Evolutionary conservation across 768 basidiomycete genomes (phyloP).

Genomic region (Mycena leptocephala): DNA sequence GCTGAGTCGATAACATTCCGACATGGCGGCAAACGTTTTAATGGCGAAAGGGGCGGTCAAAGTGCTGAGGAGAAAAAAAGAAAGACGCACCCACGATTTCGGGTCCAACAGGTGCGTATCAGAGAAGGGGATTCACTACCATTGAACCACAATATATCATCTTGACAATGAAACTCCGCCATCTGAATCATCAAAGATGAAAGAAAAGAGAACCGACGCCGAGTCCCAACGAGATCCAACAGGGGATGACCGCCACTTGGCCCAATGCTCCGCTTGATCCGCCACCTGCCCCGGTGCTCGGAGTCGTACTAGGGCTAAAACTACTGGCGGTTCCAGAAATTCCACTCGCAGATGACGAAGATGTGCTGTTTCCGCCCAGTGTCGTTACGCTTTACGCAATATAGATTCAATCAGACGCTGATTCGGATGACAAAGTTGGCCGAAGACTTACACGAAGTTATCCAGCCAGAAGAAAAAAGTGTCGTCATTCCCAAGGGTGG

Average conservation of each 20-base stretch:
- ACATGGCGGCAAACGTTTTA: too few relatives aligned
- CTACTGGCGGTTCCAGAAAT: not conserved
- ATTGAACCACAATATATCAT: too few relatives aligned
- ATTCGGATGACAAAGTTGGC: not conserved
- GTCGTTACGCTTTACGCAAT: slow-evolving; percentile 5
- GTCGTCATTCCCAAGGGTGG: slow-evolving; percentile 22
- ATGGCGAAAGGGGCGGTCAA: too few relatives aligned
- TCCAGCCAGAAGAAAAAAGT: slow-evolving; percentile 40
- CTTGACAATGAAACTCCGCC: not conserved
- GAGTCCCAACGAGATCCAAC: not conserved
- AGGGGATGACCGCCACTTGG: not conserved
- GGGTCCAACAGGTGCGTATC: too few relatives aligned
- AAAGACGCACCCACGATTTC: too few relatives aligned
- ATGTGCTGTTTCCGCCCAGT: not conserved
- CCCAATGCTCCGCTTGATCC: not conserved
- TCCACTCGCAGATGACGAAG: not conserved
- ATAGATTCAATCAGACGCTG: too few relatives aligned
- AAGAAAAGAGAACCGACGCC: not conserved
- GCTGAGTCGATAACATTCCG: too few relatives aligned
- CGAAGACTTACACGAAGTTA: slow-evolving; percentile 39
- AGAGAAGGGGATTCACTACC: too few relatives aligned
- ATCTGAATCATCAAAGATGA: not conserved
- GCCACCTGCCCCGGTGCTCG: slow-evolving; percentile 2
- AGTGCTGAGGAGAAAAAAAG: too few relatives aligned
- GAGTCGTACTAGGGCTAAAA: slow-evolving; percentile 3